Evolutionary conservation across 2,329 filamentous ascomycete species (phyloP).

Genomic region (Alternaria conjuncta): DNA sequence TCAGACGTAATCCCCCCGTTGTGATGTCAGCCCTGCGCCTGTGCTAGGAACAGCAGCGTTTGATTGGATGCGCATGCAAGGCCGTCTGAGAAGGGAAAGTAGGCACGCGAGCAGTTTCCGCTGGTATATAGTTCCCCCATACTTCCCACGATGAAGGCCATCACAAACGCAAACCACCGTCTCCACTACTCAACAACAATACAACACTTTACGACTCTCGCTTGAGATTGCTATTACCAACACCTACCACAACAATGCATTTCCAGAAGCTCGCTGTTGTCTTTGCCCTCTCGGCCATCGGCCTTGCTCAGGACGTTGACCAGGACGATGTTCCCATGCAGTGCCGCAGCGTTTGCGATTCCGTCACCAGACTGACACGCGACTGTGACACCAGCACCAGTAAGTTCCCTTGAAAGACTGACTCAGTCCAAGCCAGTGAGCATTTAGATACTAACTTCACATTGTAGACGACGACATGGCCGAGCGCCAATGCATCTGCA

Average conservation of each 20-base stretch:
- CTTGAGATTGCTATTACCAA: background rate
- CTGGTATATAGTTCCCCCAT: background rate
- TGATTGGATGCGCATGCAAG: background rate
- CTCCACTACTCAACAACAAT: background rate
- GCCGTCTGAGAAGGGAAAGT: slow-evolving; percentile 2
- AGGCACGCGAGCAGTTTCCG: background rate
- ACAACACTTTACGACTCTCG: background rate
- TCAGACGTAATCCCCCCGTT: slow-evolving; percentile 2
- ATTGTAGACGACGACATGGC: background rate
- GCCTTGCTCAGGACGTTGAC: slow-evolving; percentile 7
- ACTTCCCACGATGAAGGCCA: background rate
- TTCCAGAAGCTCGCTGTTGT: slow-evolving; percentile 6
- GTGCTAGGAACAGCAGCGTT: background rate
- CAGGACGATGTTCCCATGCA: background rate
- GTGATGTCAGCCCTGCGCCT: background rate
- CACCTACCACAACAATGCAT: background rate
- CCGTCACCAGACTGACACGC: background rate
- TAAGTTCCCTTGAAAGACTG: background rate
- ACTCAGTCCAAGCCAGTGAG: background rate
- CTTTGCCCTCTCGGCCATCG: background rate
- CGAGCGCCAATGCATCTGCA: slow-evolving; percentile 10
- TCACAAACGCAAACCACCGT: background rate
- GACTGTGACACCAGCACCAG: slow-evolving; percentile 2
- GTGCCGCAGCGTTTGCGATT: background rate
- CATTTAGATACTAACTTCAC: background rate